These are phyloP conservation scores for Oemleria cerasiformis DNA, from an alignment of 306 rosid genomes.

Conservation along the genomic window DNA sequence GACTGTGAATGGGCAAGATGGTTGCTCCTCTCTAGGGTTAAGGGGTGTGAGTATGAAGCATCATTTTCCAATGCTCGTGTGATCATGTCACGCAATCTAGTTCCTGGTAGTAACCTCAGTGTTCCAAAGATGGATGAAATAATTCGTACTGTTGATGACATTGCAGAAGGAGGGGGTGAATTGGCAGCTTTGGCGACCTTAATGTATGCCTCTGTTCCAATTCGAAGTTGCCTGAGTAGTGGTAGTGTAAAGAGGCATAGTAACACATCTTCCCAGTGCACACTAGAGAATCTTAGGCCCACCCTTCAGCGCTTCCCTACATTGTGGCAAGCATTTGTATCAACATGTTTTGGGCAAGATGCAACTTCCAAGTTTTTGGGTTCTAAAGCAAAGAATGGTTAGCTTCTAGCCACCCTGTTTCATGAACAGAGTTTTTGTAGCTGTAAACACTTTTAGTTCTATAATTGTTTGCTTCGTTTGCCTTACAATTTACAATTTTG, in stretches of 20 bases:
- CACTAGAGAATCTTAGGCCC: conserved; percentile 90
- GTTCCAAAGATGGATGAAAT: conserved; percentile 72
- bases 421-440: conserved; percentile 18
- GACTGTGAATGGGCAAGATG: conserved; percentile 94
- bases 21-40: conserved; percentile 77
- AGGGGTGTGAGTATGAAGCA: conserved; percentile 81
- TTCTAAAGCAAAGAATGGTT: conserved; percentile 70
- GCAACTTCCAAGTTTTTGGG: conserved; percentile 44
- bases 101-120: conserved; percentile 58
- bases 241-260: conserved; percentile 75
- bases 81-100: conserved; percentile 53
- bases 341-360: conserved; percentile 80
- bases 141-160: conserved; percentile 90
- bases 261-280: conserved; percentile 87
- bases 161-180: conserved; percentile 98
- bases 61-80: conserved; percentile 87
- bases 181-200: conserved; percentile 93
- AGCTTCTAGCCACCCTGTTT: conserved; percentile 28
- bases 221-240: conserved; percentile 76
- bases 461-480: conserved; percentile 7
- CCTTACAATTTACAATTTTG: conserved; percentile 19
- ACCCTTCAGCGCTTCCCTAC: conserved; percentile 79
- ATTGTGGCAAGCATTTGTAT: conserved; percentile 74
- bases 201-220: conserved; percentile 74
- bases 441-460: conserved; percentile 7